Evolutionary conservation across 306 rosid genomes (phyloP).

Genomic region (Rosa rugosa): DNA sequence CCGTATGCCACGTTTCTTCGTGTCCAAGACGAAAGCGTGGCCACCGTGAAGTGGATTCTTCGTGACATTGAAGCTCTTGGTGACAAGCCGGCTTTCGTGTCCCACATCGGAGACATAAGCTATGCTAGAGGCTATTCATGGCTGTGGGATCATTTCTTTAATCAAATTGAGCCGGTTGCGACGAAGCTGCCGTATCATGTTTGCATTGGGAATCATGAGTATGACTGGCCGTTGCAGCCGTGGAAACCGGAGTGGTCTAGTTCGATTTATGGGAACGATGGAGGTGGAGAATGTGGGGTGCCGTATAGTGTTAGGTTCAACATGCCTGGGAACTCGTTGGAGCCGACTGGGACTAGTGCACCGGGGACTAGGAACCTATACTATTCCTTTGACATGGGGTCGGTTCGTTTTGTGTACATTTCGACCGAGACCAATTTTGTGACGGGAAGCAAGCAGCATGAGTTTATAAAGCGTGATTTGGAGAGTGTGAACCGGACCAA

Average conservation of each 20-base stretch:
- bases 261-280: constrained; percentile 62
- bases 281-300: constrained; percentile 97
- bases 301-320: constrained; percentile 84
- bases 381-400: constrained; percentile 84
- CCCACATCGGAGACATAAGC: constrained; percentile 93
- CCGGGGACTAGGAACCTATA: constrained; percentile 71
- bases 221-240: constrained; percentile 86
- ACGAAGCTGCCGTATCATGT: constrained; percentile 80
- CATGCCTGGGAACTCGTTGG: constrained; percentile 94
- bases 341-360: constrained; percentile 63
- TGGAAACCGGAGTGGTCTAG: constrained; percentile 79
- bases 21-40: constrained; percentile 78
- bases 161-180: constrained; percentile 75
- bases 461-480: constrained; percentile 74
- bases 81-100: constrained; percentile 73
- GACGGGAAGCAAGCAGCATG: constrained; percentile 61
- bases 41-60: constrained; percentile 83
- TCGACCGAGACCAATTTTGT: constrained; percentile 93
- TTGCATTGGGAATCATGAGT: constrained; percentile 90
- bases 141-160: constrained; percentile 88
- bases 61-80: constrained; percentile 86
- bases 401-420: constrained; percentile 74
- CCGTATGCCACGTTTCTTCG: constrained; percentile 76
- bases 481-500: constrained; percentile 66
- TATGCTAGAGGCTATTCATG: constrained; percentile 92